These are phyloP conservation scores for Kodamaea plutei DNA, from an alignment of 1,139 yeast genomes.

Conservation along the genomic window DNA sequence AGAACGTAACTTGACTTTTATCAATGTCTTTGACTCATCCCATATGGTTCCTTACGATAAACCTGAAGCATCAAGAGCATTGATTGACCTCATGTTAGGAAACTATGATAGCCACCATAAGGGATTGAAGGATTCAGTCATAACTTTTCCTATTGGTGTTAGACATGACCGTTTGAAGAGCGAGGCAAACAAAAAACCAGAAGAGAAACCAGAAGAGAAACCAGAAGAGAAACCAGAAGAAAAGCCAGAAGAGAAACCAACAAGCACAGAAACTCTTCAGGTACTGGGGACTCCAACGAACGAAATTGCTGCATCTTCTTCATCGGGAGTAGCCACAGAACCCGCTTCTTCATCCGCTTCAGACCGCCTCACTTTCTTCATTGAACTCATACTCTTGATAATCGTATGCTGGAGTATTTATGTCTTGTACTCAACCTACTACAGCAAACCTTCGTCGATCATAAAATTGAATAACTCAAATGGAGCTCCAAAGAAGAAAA, in stretches of 20 bases:
- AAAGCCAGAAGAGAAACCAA: not conserved
- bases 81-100: slow-evolving; percentile 50
- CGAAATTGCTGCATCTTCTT: not conserved
- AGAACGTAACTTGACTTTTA: slow-evolving; percentile 74
- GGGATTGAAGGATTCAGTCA: slow-evolving; percentile 14
- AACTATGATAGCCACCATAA: slow-evolving; percentile 24
- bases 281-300: not conserved
- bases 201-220: not conserved
- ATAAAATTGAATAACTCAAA: slow-evolving; percentile 31
- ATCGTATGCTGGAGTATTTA: slow-evolving; percentile 44
- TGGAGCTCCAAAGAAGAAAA: slow-evolving; percentile 37
- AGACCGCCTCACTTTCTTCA: slow-evolving; percentile 32
- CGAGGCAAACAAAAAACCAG: slow-evolving; percentile 1
- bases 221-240: not conserved
- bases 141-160: slow-evolving; percentile 33
- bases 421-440: slow-evolving; percentile 34
- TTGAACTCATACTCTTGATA: slow-evolving; percentile 39
- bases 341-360: slow-evolving; percentile 10
- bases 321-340: slow-evolving; percentile 9
- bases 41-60: slow-evolving; percentile 95
- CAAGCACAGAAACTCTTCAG: slow-evolving; percentile 5
- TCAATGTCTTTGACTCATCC: slow-evolving; percentile 69
- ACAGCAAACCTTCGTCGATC: slow-evolving; percentile 41
- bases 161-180: slow-evolving; percentile 10
- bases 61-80: slow-evolving; percentile 65